Conservation (phyloP, 768 basidiomycete genomes). For the Suillus sp. region DNA sequence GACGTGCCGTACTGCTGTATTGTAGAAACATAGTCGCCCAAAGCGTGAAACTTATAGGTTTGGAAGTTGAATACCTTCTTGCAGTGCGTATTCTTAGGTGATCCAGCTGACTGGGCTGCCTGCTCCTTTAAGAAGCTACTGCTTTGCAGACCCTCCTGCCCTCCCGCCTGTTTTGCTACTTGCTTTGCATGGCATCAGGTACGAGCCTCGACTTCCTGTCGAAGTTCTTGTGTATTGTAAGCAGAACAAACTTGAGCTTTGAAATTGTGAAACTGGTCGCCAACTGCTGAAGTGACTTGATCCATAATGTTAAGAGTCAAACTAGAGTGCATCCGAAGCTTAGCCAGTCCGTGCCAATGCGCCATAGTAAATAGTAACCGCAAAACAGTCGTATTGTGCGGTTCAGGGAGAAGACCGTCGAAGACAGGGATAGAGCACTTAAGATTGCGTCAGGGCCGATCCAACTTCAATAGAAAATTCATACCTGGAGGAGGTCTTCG, state of each 20-base stretch:
- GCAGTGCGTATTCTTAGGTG: too few relatives aligned
- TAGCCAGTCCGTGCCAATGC: slow-evolving; percentile 20
- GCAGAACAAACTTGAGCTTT: neutral
- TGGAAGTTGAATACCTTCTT: slow-evolving; percentile 20
- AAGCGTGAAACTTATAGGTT: slow-evolving; percentile 29
- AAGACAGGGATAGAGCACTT: slow-evolving; percentile 37
- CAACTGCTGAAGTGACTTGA: neutral
- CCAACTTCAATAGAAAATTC: neutral
- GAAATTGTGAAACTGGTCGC: neutral
- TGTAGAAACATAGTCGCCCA: slow-evolving; percentile 22
- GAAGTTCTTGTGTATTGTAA: neutral
- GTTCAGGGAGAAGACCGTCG: slow-evolving; percentile 26
- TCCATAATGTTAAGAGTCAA: neutral
- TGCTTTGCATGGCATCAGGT: neutral
- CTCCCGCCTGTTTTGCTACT: slow-evolving; percentile 14
- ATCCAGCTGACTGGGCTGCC: too few relatives aligned
- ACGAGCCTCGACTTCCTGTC: neutral
- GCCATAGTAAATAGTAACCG: slow-evolving; percentile 12
- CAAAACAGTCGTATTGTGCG: slow-evolving; percentile 12
- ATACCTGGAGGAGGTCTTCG: slow-evolving; percentile 37
- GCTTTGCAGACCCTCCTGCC: too few relatives aligned
- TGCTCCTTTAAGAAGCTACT: too few relatives aligned
- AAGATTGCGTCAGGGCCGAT: neutral
- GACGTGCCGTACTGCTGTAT: slow-evolving; percentile 33
- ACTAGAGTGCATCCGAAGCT: neutral